A percentile compares a stretch with the other conserved stretches of the same genome.
Conservation (phyloP, 2,329 filamentous ascomycete species). For the Escovopsis sp. region DNA sequence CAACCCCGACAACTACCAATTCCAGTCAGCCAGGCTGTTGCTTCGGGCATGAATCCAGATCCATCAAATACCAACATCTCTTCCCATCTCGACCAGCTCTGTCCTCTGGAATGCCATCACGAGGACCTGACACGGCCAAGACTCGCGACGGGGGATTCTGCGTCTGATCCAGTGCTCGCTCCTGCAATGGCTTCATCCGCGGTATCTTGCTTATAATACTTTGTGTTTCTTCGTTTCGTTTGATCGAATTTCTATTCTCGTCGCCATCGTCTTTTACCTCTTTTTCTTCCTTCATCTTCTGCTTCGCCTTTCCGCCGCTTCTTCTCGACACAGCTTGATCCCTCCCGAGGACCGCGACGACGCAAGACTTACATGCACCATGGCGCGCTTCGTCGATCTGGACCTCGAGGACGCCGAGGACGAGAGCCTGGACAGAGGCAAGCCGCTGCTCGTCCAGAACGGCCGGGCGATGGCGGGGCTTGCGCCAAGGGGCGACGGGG, state of each 20-base stretch:
- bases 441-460: conserved; percentile 1
- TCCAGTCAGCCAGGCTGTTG: no score
- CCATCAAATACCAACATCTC: no score
- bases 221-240: not conserved
- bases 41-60: no score
- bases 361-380: not conserved
- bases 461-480: not conserved
- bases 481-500: not conserved
- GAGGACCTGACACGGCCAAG: no score
- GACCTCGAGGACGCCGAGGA: conserved; percentile 6
- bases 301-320: not conserved
- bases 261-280: not conserved
- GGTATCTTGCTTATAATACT: conserved; percentile 3
- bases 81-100: no score
- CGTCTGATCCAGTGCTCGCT: conserved; percentile 1
- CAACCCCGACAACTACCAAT: no score
- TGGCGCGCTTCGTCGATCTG: conserved; percentile 13
- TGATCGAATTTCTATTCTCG: not conserved
- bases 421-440: conserved; percentile 1
- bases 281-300: not conserved
- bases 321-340: not conserved
- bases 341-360: not conserved
- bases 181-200: conserved; percentile 6
- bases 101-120: no score
- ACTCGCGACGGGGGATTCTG: no score